Percentiles rank a stretch among this genome's conserved stretches.
Conservation (phyloP, 345 rosid genomes). For the Syzygium oleosum region DNA sequence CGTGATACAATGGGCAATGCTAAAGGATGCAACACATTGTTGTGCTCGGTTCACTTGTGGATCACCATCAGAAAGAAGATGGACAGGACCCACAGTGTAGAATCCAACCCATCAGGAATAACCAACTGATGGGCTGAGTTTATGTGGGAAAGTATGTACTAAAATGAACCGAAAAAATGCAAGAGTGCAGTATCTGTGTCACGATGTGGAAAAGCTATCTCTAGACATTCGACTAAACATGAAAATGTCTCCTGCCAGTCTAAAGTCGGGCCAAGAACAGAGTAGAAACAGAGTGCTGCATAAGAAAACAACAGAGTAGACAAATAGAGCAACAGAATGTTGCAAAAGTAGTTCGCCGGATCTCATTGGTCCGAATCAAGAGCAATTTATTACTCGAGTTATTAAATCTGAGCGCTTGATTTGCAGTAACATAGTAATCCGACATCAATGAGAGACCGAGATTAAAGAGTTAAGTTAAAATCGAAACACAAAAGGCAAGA, state of each 20-base stretch:
- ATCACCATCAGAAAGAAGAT: not conserved
- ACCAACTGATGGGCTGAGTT: too few relatives aligned
- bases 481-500: not conserved
- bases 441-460: not conserved
- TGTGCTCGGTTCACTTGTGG: not conserved
- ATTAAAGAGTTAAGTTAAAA: not conserved
- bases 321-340: not conserved
- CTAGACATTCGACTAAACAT: not conserved
- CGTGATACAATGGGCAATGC: accelerated
- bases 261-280: not conserved
- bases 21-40: not conserved
- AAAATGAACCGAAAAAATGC: too few relatives aligned
- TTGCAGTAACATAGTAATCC: not conserved
- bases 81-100: not conserved
- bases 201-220: too few relatives aligned
- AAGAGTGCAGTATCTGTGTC: too few relatives aligned
- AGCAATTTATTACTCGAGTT: not conserved
- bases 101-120: not conserved
- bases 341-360: not conserved
- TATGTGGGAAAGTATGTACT: too few relatives aligned
- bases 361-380: not conserved
- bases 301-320: not conserved
- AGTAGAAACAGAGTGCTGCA: not conserved
- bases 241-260: not conserved
- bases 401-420: not conserved